Evolutionary conservation across 2,329 filamentous ascomycete species (phyloP).

Genomic region (Laburnicola sp.): DNA sequence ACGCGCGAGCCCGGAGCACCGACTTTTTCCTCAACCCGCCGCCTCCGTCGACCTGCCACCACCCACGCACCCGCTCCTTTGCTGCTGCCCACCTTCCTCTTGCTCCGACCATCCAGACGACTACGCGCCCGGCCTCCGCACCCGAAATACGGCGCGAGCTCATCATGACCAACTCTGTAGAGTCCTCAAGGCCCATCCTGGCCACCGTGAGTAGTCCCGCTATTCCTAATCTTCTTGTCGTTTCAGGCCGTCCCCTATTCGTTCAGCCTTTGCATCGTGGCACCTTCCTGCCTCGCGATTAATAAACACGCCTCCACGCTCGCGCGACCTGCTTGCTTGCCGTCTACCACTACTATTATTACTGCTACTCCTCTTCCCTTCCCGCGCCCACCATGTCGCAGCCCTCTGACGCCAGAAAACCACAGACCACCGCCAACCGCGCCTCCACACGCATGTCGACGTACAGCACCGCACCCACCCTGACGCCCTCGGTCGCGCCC

Average conservation of each 20-base stretch:
- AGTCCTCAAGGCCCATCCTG: slow-evolving; percentile 47
- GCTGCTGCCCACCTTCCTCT: background rate
- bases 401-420: slow-evolving; percentile 32
- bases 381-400: slow-evolving; percentile 25
- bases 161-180: slow-evolving; percentile 46
- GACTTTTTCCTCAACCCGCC: slow-evolving; percentile 9
- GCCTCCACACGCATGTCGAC: slow-evolving; percentile 53
- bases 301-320: slow-evolving; percentile 17
- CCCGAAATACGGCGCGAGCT: slow-evolving; percentile 12
- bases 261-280: slow-evolving; percentile 17
- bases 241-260: slow-evolving; percentile 34
- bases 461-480: slow-evolving; percentile 55
- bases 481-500: slow-evolving; percentile 55
- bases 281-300: slow-evolving; percentile 6
- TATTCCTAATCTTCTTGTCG: slow-evolving; percentile 24
- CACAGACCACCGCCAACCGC: slow-evolving; percentile 42
- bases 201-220: slow-evolving; percentile 43
- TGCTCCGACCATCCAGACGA: background rate
- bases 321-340: slow-evolving; percentile 4
- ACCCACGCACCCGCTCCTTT: background rate
- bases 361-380: too few species aligned
- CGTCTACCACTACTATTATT: too few species aligned
- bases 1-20: slow-evolving; percentile 15
- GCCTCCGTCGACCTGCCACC: slow-evolving; percentile 1
- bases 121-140: slow-evolving; percentile 6